A percentile compares a stretch with the other conserved stretches of the same genome.
These are phyloP conservation scores for Pythium guiyangense DNA, from an alignment of 352 stramenopile genomes.

Conservation along the genomic window DNA sequence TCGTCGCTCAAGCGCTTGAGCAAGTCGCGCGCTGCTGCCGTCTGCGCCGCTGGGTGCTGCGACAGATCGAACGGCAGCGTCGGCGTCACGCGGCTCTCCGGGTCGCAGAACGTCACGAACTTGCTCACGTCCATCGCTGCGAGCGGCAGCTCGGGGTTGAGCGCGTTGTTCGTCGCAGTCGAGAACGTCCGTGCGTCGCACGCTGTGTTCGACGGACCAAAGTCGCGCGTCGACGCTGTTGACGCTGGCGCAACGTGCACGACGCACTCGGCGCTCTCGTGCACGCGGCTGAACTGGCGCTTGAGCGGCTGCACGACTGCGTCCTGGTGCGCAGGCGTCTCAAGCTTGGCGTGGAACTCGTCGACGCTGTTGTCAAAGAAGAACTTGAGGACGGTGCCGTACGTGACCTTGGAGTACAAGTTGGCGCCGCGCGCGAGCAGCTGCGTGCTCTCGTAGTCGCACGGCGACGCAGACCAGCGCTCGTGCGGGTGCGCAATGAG, in stretches of 20 bases:
- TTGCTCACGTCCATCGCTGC: slow-evolving; percentile 58
- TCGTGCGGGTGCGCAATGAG: slow-evolving; percentile 50
- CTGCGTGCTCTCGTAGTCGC: slow-evolving; percentile 58
- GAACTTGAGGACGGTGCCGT: slow-evolving; percentile 70
- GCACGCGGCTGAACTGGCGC: slow-evolving; percentile 54
- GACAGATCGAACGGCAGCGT: slow-evolving; percentile 93
- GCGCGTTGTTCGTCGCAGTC: slow-evolving; percentile 11
- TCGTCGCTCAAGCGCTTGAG: slow-evolving; percentile 91
- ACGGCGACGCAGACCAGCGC: slow-evolving; percentile 56
- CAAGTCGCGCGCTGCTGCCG: slow-evolving; percentile 92
- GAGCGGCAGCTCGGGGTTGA: slow-evolving; percentile 76
- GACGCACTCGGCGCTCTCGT: slow-evolving; percentile 35
- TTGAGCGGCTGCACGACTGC: slow-evolving; percentile 57
- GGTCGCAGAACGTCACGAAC: slow-evolving; percentile 76
- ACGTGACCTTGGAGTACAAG: slow-evolving; percentile 78
- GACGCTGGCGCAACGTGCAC: slow-evolving; percentile 4
- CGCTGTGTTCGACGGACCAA: slow-evolving; percentile 75
- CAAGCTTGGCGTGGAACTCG: slow-evolving; percentile 57
- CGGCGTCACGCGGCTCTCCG: slow-evolving; percentile 35
- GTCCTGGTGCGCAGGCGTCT: slow-evolving; percentile 46
- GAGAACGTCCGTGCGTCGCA: slow-evolving; percentile 58
- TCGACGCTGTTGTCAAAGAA: slow-evolving; percentile 81
- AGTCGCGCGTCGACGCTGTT: slow-evolving; percentile 5
- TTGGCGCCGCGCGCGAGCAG: slow-evolving; percentile 75
- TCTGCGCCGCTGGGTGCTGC: slow-evolving; percentile 85